Evolutionary conservation across 345 rosid genomes (phyloP), one percentile per base, ranked within the genome.

Genomic region (Clarkia xantiana): DNA sequence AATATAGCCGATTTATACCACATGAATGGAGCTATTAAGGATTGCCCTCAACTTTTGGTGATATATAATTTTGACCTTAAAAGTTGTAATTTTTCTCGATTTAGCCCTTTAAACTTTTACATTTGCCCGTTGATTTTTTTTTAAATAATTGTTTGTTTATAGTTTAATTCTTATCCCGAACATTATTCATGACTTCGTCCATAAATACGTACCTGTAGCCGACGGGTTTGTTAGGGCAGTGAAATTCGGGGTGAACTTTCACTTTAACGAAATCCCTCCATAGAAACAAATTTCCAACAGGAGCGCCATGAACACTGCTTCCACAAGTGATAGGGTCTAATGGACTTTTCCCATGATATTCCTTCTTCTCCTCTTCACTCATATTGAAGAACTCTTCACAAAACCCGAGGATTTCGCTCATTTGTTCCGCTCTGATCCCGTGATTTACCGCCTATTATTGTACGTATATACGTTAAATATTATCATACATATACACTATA

Each of bases 261-360:
- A 68, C 47, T 75, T 76, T 80, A 29, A 80, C 66, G 49, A 56
- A 76, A 60, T 76, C 83, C 56, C 72, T 70, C 83, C 83, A 80
- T n/a, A n/a, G n/a, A n/a, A n/a, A n/a, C n/a, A n/a, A n/a, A n/a
- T n/a, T n/a, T n/a, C n/a, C n/a, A n/a, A n/a, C n/a, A n/a, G n/a
- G n/a, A n/a, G n/a, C n/a, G n/a, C n/a, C n/a, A n/a, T n/a, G n/a
- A 49, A 77, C 74, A 56, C 83, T 80, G 12, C 78, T 76, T 1
- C 83, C 87, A 45, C 49, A 70, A 53, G 76, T 63, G 23, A 76
- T 68, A 0, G 83, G 71, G 18, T 76, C 87, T 67, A 70, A 45
- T 2, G 72, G 75, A 55, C 70, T 54, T 52, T 80, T 77, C 17
- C 64, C 76, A 50, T 36, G 44, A 29, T 40, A 70, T 45, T 67